Evolutionary conservation across 768 basidiomycete genomes (phyloP).

Genomic region (Termitomyces sp.): DNA sequence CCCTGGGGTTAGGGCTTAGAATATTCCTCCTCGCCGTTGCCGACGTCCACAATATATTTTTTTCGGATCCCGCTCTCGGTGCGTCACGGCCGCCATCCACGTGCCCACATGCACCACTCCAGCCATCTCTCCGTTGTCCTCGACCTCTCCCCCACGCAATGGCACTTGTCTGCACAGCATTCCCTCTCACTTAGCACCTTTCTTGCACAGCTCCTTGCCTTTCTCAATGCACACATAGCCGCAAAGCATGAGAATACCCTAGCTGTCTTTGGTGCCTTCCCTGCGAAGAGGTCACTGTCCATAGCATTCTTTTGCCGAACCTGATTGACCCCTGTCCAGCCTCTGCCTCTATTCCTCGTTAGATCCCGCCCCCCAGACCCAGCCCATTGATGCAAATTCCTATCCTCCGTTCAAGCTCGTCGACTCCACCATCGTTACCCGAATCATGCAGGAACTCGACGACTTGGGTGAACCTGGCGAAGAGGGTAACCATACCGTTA

Average conservation of each 20-base stretch:
- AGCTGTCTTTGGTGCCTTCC: slow-evolving; percentile 87
- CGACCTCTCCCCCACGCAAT: slow-evolving; percentile 83
- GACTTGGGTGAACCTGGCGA: slow-evolving; percentile 40
- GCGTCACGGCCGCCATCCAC: neutral
- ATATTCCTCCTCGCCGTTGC: slow-evolving; percentile 1
- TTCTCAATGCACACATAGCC: slow-evolving; percentile 91
- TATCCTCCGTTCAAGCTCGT: slow-evolving; percentile 82
- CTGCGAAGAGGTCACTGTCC: slow-evolving; percentile 61
- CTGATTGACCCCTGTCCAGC: slow-evolving; percentile 29
- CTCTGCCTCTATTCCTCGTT: slow-evolving; percentile 73
- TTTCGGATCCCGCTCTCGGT: slow-evolving; percentile 6
- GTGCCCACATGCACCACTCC: slow-evolving; percentile 7
- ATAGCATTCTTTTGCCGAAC: neutral
- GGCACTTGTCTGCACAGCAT: slow-evolving; percentile 59
- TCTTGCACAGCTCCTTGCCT: slow-evolving; percentile 80
- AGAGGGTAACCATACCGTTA: slow-evolving; percentile 35
- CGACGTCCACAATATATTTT: slow-evolving; percentile 8
- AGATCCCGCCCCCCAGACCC: slow-evolving; percentile 33
- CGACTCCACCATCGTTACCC: slow-evolving; percentile 56
- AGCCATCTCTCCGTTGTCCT: slow-evolving; percentile 77
- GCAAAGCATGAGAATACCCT: slow-evolving; percentile 88
- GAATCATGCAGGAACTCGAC: slow-evolving; percentile 60
- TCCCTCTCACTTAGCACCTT: slow-evolving; percentile 63
- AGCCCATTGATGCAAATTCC: slow-evolving; percentile 62
- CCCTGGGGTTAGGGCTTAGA: slow-evolving; percentile 1